Evolutionary conservation across 2,329 filamentous ascomycete genomes (phyloP), one percentile per base, ranked within the genome.

Genomic region (Dothiorella sarmentorum): DNA sequence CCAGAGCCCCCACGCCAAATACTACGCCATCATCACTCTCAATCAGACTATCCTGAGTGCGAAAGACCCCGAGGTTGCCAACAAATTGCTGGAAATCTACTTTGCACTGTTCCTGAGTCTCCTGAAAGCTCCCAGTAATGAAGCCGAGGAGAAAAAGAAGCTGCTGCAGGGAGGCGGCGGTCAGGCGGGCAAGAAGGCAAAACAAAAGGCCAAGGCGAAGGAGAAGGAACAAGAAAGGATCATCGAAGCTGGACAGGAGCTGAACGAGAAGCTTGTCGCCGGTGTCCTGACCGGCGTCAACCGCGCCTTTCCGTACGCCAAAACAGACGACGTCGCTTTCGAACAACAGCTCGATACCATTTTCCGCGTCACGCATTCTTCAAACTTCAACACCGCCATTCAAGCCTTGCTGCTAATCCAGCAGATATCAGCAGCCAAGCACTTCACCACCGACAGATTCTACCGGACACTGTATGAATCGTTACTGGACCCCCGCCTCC

Each of bases 381-480:
- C 93, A 59, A 99, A 99, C 74, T 97, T 99, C 82, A 99, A 97
- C 76, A 99, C 94, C 0, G 94, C 91, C 70, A 90, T 99, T 35
- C 94, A 99, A 74, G 93, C 94, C 31, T 82, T 99, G 63, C 88
- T 96, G 76, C 80, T 99, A 47, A 95, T 99, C 64, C 94, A 97
- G 71, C 94, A 97, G 72, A 83, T 99, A 26, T 90, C 91, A 0
- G 80, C 86, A 1, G 84, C 87, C 3, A 91, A 94, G 70, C 88
- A 92, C 67, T 80, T 93, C 56, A 87, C 88, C 4, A 87, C 88
- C 11, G 94, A 99, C 68, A 85, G 94, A 61, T 99, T 96, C 77
- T 99, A 97, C 77, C 84, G 91, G 52, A 96, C 92, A 9, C 79
- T 99, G 2, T 99, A 99, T 73, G 94, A 99, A 75, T 97, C 92